Evolutionary conservation across 345 rosid genomes (phyloP), one percentile per base, ranked within the genome.

Genomic region (Isatis tinctoria): DNA sequence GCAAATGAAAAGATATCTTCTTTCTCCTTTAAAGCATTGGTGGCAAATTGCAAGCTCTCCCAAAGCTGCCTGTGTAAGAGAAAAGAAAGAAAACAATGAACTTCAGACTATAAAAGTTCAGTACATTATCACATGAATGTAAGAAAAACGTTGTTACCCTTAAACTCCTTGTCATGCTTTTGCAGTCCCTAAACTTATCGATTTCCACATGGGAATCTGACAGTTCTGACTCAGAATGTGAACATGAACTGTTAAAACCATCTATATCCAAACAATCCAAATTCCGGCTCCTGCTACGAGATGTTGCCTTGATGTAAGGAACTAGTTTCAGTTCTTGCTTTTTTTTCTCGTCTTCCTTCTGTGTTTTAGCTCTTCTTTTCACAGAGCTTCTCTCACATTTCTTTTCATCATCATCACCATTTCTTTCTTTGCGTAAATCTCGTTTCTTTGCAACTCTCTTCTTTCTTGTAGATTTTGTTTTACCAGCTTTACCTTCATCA

Each of bases 1-100:
- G 71, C 98, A 94, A 7, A 83, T 86, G 65, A 94, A 87, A 27
- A 86, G 90, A 20, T 45, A 65, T 87, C 78, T 86, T 72, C 83
- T 83, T 61, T 82, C 90, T 10, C 56, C 70, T 62, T 82, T 85
- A 84, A 60, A 74, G 83, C 98, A 94, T 56, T 94, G 98, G 72
- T 94, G 98, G 63, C 98, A 94, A 62, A 68, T 83, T 13, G 76
- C 70, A 27, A 72, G 78, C 10, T 77, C 75, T 60, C 65, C 70
- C 64, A 62, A 71, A 75, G 73, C 28, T 26, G 60, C 83, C 90
- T 84, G 86, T 74, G 51, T 20, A 66, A 16, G 43, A 33, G 26
- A 64, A 56, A 45, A 16, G 9, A 5, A 51, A 41, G 13, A 52
- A 32, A 10, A 28, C 61, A 51, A 2, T 24, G 20, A 65, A 2